A percentile compares a stretch with the other conserved stretches of the same genome.
Conservation (phyloP, 192 early-diverging fungal genomes). For the Lobosporangium transversale region DNA sequence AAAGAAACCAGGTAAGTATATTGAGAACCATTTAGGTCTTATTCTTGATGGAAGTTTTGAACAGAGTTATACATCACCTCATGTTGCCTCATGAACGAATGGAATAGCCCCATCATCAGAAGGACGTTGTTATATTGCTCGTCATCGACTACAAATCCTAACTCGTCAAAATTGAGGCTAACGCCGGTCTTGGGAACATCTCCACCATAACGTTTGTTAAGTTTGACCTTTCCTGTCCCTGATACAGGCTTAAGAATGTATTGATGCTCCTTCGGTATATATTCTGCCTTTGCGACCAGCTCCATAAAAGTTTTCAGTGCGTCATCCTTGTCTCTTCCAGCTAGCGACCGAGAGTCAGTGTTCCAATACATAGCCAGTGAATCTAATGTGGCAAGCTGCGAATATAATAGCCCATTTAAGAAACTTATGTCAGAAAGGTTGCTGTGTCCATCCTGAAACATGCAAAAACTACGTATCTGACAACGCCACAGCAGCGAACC, state of each 20-base stretch:
- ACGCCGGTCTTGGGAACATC: constrained; percentile 68
- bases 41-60: too few species aligned
- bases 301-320: constrained; percentile 57
- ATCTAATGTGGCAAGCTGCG: constrained; percentile 66
- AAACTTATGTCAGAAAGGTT: background rate
- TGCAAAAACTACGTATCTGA: too few species aligned
- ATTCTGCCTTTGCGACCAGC: constrained; percentile 69
- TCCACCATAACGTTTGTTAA: constrained; percentile 75
- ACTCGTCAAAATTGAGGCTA: constrained; percentile 87
- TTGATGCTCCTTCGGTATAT: constrained; percentile 71
- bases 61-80: too few species aligned
- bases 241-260: constrained; percentile 94
- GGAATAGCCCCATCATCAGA: constrained; percentile 83
- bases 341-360: constrained; percentile 73
- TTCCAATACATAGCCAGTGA: constrained; percentile 91
- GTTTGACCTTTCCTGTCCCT: constrained; percentile 80
- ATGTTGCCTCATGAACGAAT: constrained; percentile 80
- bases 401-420: background rate
- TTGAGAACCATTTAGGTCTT: too few species aligned
- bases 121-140: constrained; percentile 88
- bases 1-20: too few species aligned
- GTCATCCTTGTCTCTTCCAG: constrained; percentile 59
- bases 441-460: too few species aligned
- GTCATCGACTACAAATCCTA: constrained; percentile 91
- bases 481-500: too few species aligned